These are phyloP conservation scores for Colletotrichum sp. DNA, from an alignment of 2,329 filamentous ascomycete genomes.

Conservation along the genomic window DNA sequence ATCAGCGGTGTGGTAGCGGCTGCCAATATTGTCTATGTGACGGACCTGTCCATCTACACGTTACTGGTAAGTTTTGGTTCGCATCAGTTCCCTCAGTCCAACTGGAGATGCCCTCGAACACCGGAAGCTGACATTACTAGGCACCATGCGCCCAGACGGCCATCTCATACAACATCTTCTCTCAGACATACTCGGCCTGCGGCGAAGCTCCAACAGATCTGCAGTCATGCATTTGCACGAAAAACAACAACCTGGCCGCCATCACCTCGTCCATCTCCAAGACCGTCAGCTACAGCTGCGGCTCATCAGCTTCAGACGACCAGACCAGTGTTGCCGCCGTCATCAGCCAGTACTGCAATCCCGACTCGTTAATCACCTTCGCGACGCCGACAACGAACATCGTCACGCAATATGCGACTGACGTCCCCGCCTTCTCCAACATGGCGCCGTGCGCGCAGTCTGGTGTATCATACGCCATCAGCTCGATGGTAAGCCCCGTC, in stretches of 20 bases:
- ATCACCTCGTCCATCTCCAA: constrained; percentile 43
- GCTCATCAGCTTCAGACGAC: constrained; percentile 51
- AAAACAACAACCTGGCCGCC: constrained; percentile 44
- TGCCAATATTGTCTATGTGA: constrained; percentile 44
- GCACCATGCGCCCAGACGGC: constrained; percentile 56
- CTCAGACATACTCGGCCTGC: constrained; percentile 48
- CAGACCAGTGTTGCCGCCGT: constrained; percentile 51
- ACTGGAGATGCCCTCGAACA: not conserved
- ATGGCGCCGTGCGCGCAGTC: constrained; percentile 49
- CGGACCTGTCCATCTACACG: constrained; percentile 47
- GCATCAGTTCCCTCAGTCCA: not conserved
- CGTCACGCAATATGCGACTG: constrained; percentile 54
- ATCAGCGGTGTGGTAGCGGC: not conserved
- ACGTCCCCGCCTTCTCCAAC: constrained; percentile 47
- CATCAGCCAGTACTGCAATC: constrained; percentile 55
- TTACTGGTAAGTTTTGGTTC: constrained; percentile 37
- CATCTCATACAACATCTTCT: constrained; percentile 47
- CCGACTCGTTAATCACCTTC: constrained; percentile 41
- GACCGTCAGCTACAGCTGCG: constrained; percentile 48
- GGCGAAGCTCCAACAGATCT: constrained; percentile 47
- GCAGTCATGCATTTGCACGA: constrained; percentile 59
- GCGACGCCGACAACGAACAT: constrained; percentile 43
- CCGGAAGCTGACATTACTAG: constrained; percentile 30
- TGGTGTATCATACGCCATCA: constrained; percentile 43
- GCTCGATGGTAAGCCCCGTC: constrained; percentile 32